Percentiles rank a stretch among this genome's conserved stretches.
Conservation (phyloP, 805 yeast species). For the Candida sakaeoensis region DNA sequence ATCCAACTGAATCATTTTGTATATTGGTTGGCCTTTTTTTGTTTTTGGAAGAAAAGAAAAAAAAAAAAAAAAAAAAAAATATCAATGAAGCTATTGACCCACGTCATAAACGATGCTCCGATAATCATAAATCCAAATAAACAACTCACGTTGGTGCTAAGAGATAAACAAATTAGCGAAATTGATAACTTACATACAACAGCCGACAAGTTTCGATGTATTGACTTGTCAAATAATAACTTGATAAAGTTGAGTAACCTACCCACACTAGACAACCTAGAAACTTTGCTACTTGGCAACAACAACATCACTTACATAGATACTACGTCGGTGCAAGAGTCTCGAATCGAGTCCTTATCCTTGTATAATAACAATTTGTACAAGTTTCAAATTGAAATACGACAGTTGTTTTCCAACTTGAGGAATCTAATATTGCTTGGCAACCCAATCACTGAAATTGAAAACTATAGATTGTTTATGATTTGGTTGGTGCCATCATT, state of each 20-base stretch:
- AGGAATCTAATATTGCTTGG: constrained; percentile 49
- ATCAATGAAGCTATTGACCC: constrained; percentile 34
- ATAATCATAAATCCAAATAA: constrained; percentile 33
- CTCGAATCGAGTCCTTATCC: constrained; percentile 44
- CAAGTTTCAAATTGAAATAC: constrained; percentile 37
- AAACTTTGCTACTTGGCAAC: constrained; percentile 56
- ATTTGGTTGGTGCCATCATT: constrained; percentile 64
- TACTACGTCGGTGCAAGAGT: constrained; percentile 23
- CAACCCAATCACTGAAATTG: constrained; percentile 50
- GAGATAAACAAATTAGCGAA: constrained; percentile 28
- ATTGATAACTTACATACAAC: constrained; percentile 35
- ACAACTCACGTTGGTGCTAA: constrained; percentile 30
- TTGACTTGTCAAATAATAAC: constrained; percentile 78
- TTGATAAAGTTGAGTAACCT: constrained; percentile 51
- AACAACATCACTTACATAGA: constrained; percentile 50
- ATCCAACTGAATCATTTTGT: constrained; percentile 33
- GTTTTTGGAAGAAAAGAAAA: not conserved
- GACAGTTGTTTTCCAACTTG: constrained; percentile 35
- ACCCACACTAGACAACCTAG: constrained; percentile 36
- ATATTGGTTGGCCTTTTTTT: not conserved
- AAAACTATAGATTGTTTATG: constrained; percentile 56
- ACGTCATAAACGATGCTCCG: constrained; percentile 27
- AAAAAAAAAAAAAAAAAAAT: not conserved
- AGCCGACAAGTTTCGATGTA: constrained; percentile 38
- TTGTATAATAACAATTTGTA: constrained; percentile 51